Conservation (phyloP, 495 filamentous ascomycete species). For the Penicillium flavigenum region DNA sequence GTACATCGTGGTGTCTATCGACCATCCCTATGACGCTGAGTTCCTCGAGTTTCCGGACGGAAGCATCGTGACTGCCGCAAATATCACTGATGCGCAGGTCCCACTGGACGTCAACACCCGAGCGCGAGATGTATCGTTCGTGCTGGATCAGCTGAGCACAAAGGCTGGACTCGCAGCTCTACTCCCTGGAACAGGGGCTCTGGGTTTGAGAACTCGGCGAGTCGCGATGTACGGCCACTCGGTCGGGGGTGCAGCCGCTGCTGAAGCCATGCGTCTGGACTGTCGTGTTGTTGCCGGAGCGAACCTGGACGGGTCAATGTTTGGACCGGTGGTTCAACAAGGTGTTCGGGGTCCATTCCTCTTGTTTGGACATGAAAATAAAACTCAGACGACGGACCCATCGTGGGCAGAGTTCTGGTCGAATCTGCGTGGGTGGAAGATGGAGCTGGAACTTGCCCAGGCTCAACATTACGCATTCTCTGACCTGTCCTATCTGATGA, state of each 20-base stretch:
- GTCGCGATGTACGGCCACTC: slow-evolving; percentile 53
- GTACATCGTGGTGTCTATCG: slow-evolving; percentile 48
- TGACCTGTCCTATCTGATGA: too few relatives aligned
- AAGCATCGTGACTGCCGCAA: slow-evolving; percentile 19
- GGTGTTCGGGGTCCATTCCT: slow-evolving; percentile 33
- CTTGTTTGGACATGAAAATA: slow-evolving; percentile 25
- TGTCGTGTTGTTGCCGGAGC: slow-evolving; percentile 44
- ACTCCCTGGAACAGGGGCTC: slow-evolving; percentile 16
- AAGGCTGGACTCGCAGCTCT: slow-evolving; percentile 9
- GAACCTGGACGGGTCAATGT: slow-evolving; percentile 48
- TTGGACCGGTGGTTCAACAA: slow-evolving; percentile 26
- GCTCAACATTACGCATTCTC: slow-evolving; percentile 29
- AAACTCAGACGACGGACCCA: slow-evolving; percentile 21
- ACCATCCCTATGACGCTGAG: slow-evolving; percentile 49
- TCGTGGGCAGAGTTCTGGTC: slow-evolving; percentile 32
- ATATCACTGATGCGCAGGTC: slow-evolving; percentile 13
- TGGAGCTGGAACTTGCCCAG: slow-evolving; percentile 26
- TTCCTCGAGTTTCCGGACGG: slow-evolving; percentile 54
- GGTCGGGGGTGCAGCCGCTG: slow-evolving; percentile 53
- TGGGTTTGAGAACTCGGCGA: slow-evolving; percentile 3
- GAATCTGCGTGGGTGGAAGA: slow-evolving; percentile 27
- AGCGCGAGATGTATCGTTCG: slow-evolving; percentile 36
- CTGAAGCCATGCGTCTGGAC: slow-evolving; percentile 40
- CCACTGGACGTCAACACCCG: slow-evolving; percentile 24
- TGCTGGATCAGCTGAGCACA: slow-evolving; percentile 34